phyloP scores from a whole-genome alignment of 805 yeast species.

The Yarrowia porcina region DNA sequence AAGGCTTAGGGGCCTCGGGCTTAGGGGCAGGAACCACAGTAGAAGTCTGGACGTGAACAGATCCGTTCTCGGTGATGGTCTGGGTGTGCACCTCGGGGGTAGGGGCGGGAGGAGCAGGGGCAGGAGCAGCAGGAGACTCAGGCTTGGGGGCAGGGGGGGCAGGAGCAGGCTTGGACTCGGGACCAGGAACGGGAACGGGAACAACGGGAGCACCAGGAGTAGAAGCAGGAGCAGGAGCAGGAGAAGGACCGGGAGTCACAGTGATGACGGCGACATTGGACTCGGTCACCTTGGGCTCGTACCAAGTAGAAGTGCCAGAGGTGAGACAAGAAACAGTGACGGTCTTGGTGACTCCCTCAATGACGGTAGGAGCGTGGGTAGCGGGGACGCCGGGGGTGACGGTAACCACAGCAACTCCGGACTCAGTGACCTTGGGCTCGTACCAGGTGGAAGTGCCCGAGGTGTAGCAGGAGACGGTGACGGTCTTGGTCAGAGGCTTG shows the following conservation, averaged over 20 bases:
- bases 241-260: background rate
- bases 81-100: background rate
- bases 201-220: background rate
- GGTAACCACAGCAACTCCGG: background rate
- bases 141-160: background rate
- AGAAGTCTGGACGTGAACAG: background rate
- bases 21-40: background rate
- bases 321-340: slow-evolving; percentile 1
- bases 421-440: slow-evolving; percentile 5
- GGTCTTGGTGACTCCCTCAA: slow-evolving; percentile 4
- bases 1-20: background rate
- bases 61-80: background rate
- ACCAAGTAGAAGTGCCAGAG: slow-evolving; percentile 11
- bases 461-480: slow-evolving; percentile 7
- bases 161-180: background rate
- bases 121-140: background rate
- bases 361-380: background rate
- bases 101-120: background rate
- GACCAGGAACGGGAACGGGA: background rate
- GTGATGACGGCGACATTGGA: background rate
- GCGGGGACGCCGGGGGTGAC: background rate
- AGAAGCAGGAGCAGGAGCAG: background rate
- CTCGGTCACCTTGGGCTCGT: slow-evolving; percentile 19
- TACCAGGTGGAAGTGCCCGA: slow-evolving; percentile 15
- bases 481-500: background rate